Evolutionary conservation across 768 basidiomycete species (phyloP), one percentile per base, ranked within the genome.

Genomic region (Nidula microcarpa): DNA sequence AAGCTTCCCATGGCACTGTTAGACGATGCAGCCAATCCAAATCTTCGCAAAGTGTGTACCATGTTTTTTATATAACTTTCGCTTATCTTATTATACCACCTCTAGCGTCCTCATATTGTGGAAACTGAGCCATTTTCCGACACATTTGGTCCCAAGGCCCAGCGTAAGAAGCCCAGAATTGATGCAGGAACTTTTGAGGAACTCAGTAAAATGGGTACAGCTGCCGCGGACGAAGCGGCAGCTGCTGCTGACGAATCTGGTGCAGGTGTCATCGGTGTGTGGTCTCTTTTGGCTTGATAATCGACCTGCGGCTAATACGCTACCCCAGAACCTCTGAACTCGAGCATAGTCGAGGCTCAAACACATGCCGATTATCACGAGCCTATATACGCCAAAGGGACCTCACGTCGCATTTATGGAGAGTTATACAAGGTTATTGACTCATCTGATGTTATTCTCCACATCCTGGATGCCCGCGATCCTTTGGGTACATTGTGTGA

Each of bases 341-440:
- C 78, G 5, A 70, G 79, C 0, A 63, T 79, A 8, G 71, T 72
- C 1, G 81, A 81, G 53, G 74, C 76, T 51, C 76, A 77, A 50
- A 87, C 86, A 0, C 87, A 92, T 57, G 87, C 89, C 1, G 88
- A 91, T 62, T 80, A 82, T 61, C 85, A 87, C 60, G 94, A 96
- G 60, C 93, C 94, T 8, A 93, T 96, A 53, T 97, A 94, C 63
- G 83, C 88, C 49, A 98, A 98, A 69, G 96, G 96, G 36, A 98
- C 95, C 1, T 96, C 94, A 9, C 80, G 89, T 35, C 86, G 96
- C 17, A 99, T 99, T 55, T 98, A 97, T 71, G 95, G 94, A 54
- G 96, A 99, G 68, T 76, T 98, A 6, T 98, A 99, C 81, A 99
- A 99, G 70, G 96, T 99, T 58, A 94, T 99, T 64, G 97, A 99